Evolutionary conservation across 371 early-diverging fungal species (phyloP).

Genomic region (Lichtheimia ramosa): DNA sequence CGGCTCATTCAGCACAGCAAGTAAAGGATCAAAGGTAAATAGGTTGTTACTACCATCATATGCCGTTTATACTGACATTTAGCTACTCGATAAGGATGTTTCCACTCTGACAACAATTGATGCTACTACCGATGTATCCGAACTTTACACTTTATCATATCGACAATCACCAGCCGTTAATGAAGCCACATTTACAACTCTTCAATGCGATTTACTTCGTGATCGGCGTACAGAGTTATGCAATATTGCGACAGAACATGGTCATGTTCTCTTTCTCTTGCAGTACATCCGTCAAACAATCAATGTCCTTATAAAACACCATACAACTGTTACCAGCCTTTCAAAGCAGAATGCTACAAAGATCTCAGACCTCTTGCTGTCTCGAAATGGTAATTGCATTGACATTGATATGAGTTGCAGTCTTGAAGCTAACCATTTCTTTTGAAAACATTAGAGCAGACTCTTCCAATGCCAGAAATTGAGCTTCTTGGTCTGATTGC

Average conservation of each 20-base stretch:
- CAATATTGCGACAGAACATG: conserved; percentile 6
- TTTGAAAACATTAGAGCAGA: too few relatives aligned
- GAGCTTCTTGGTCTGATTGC: conserved; percentile 9
- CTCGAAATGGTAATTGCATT: conserved; percentile 2
- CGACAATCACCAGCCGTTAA: background rate
- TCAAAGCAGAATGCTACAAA: background rate
- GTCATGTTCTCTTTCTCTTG: conserved; percentile 2
- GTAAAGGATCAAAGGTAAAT: background rate
- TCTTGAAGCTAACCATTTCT: too few relatives aligned
- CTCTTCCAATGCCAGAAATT: conserved; percentile 4
- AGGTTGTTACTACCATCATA: too few relatives aligned
- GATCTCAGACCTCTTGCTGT: conserved; percentile 1
- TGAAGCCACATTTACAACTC: background rate
- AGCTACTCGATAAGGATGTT: background rate
- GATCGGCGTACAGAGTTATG: conserved; percentile 2
- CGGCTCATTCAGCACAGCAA: background rate
- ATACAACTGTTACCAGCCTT: conserved; percentile 4
- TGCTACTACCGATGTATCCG: too few relatives aligned
- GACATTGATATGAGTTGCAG: background rate
- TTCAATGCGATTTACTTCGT: background rate
- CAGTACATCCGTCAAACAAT: conserved; percentile 7
- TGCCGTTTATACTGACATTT: background rate
- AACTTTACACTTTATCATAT: background rate
- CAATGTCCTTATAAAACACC: conserved; percentile 2
- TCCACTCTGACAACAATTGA: background rate